Base-by-base conservation (phyloP, 2,329 filamentous ascomycete species). In the Claviceps quebecensis region DNA sequence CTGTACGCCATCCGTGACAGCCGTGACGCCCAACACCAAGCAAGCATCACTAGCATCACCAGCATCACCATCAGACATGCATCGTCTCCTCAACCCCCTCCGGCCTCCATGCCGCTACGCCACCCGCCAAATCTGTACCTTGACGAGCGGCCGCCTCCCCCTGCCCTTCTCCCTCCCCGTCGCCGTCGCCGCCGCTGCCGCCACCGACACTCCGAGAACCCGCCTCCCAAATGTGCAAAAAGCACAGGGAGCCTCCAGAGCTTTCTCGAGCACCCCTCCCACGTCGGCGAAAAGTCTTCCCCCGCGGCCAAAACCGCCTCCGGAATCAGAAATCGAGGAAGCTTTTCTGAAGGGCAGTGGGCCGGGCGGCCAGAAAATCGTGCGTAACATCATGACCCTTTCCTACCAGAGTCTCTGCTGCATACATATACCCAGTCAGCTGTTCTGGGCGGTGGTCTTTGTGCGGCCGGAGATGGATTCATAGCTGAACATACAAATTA, bases 311-410 rank as follows among this genome's bases (percentile, higher is more conserved):
- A 78, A 74, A 54, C 76, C 81, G 13, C 79, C 93, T 19, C 76
- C 82, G 13, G 89, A 95, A 57, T 71, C 75, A 17, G 89, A 96
- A 49, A 81, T 97, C 58, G 81, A 84, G 52, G 87, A 96, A 62
- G 77, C 76, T 43, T 97, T 94, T 69, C 75, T 98, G 54, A 95
- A 93, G 65, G 93, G 93, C 60, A 86, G 81, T 59, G 93, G 93
- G 1, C 91, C 93, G 0, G 93, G 93, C 23, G 93, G 93, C 0
- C 93, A 98, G 65, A 96, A 96, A 66, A 97, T 97, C 70, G 84
- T 88, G 68, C 29, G 41, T 44, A n/a, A 7, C 14, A 14, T 26
- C 19, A 13, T n/a, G 38, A 1, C 4, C 29, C 29, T 34, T 34
- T 34, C 29, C 9, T 11, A 34, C 9, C 29, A 11, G 9, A 34